Evolutionary conservation across 441 rosid species (phyloP), one percentile per base, ranked within the genome.

Genomic region (Melastoma candidum): DNA sequence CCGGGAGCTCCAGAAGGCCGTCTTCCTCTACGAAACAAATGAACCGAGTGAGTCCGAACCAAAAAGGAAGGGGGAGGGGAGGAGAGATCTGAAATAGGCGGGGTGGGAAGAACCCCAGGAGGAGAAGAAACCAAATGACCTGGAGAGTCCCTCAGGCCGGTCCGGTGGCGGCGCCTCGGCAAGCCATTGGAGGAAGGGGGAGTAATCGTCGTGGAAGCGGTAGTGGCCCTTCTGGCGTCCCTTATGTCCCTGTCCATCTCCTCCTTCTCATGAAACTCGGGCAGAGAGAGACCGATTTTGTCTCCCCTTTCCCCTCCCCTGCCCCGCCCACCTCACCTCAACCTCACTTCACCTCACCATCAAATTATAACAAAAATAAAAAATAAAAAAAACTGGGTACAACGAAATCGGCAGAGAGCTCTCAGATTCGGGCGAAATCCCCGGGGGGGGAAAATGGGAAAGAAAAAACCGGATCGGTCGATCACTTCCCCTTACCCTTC

Each of bases 81-180:
- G 45, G 17, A 24, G 61, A 61, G 26, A 52, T 54, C 69, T 65
- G 48, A 44, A 27, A 32, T 2, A 22, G 7, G 48, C 2, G 41
- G 1, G 13, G 56, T 11, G 27, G 27, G 26, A 13, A 29, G 27
- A 12, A 11, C 46, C 46, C 13, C 3, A 7, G 12, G 2, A 26
- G 7, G 24, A 50, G 56, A 62, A 46, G 53, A 36, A 65, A 84
- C 78, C 72, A 78, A 71, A 78, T 48, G 44, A 87, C 98, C 97
- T 71, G 98, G 97, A 8, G 98, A 85, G 63, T 92, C 97, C 68
- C 94, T 78, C 48, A 80, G 80, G 49, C 73, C 70, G 53, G 78
- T 75, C 52, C 98, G 71, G 62, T 82, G 92, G 52, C 97, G 61
- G 55, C 98, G 74, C 49, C 97, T 67, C 3, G 94, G 54, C 59